Conservation (phyloP, 371 early-diverging fungal species). For the Mortierella sp. region DNA sequence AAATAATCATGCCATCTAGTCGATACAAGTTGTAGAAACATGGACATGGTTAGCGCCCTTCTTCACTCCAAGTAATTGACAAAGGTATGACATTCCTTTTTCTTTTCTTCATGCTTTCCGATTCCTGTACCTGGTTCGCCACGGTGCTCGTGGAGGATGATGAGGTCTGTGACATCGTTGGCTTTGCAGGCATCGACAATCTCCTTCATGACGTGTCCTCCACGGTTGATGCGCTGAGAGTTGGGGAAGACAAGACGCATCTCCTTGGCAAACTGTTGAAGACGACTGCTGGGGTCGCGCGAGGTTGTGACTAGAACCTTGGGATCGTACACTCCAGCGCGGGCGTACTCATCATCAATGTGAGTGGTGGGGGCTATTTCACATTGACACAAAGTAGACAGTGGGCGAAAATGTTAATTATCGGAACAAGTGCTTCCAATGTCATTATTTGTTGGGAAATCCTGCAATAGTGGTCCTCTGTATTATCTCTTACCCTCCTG, state of each 20-base stretch:
- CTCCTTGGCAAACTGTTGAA: constrained; percentile 98
- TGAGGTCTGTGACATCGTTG: constrained; percentile 96
- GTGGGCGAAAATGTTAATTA: neutral
- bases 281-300: constrained; percentile 94
- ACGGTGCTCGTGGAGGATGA: constrained; percentile 97
- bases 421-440: neutral
- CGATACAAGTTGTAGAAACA: neutral
- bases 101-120: neutral
- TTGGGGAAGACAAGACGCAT: constrained; percentile 97
- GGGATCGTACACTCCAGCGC: constrained; percentile 94
- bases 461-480: neutral
- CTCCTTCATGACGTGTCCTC: constrained; percentile 96
- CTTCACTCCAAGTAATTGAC: no score
- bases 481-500: constrained; percentile 71
- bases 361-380: constrained; percentile 83
- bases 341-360: constrained; percentile 97
- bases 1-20: constrained; percentile 93
- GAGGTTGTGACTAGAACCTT: constrained; percentile 98
- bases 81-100: no score
- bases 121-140: constrained; percentile 92
- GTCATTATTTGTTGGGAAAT: no score
- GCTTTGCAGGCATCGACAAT: constrained; percentile 95
- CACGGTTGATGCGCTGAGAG: constrained; percentile 98
- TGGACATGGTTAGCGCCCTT: neutral
- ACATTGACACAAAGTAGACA: neutral